A percentile compares a stretch with the other conserved stretches of the same genome.
Conservation (phyloP, 495 filamentous ascomycete genomes). For the Lepraria neglecta region DNA sequence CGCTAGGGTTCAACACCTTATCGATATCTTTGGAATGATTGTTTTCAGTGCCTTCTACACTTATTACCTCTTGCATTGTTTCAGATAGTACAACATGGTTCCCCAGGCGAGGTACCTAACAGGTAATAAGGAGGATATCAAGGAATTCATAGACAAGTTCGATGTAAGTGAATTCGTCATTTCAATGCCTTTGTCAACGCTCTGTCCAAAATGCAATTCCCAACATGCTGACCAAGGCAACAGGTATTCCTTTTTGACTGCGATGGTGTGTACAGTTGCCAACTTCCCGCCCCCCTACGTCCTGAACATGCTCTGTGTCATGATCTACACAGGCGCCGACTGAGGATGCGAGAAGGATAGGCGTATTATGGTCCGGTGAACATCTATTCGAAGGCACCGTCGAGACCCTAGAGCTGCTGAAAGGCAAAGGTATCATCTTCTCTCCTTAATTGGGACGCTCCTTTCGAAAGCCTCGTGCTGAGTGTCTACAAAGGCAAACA, state of each 20-base stretch:
- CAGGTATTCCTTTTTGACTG: conserved; percentile 95
- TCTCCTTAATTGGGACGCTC: background rate
- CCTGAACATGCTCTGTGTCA: background rate
- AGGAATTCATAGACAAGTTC: conserved; percentile 79
- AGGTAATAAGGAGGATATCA: conserved; percentile 66
- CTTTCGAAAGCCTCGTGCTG: background rate
- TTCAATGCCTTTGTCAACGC: background rate
- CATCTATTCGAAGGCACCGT: conserved; percentile 74
- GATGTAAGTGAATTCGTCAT: conserved; percentile 59
- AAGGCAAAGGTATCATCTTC: conserved; percentile 59
- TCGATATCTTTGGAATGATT: background rate
- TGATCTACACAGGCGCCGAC: conserved; percentile 11
- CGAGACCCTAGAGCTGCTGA: conserved; percentile 75
- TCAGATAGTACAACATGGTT: conserved; percentile 13
- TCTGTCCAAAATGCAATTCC: background rate
- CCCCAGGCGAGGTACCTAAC: conserved; percentile 64
- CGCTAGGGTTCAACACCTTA: background rate
- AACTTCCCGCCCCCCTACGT: background rate
- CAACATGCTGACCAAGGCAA: background rate
- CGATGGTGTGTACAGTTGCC: conserved; percentile 62
- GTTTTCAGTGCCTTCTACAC: background rate
- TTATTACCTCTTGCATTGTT: background rate
- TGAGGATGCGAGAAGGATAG: conserved; percentile 49
- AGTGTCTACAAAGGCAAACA: conserved; percentile 62
- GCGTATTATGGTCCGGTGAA: conserved; percentile 94